Conservation (phyloP, 2,329 filamentous ascomycete species). For the Aureobasidium melanogenum region DNA sequence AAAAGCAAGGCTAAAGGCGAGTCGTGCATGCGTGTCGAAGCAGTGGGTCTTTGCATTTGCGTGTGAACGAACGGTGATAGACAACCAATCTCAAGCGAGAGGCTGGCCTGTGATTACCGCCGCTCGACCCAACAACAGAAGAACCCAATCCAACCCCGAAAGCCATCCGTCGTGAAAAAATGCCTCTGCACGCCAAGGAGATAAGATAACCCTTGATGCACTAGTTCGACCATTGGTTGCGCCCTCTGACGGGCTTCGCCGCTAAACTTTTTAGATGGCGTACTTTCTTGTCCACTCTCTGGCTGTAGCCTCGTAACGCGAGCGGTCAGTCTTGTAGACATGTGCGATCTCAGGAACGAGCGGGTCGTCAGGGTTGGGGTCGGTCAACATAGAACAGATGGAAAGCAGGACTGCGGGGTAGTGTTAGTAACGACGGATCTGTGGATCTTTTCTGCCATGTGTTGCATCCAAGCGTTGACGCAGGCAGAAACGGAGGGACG, state of each 20-base stretch:
- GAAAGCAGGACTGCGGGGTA: conserved; percentile 70
- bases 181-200: background rate
- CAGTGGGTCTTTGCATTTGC: background rate
- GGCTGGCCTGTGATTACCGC: background rate
- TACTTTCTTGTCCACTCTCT: conserved; percentile 99
- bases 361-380: conserved; percentile 98
- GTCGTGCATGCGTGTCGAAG: conserved; percentile 1
- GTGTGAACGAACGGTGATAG: background rate
- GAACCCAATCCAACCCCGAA: background rate
- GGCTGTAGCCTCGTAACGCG: conserved; percentile 91
- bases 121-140: background rate
- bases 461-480: background rate
- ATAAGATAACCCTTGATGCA: background rate
- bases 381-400: conserved; percentile 99
- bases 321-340: conserved; percentile 98
- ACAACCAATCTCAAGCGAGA: background rate
- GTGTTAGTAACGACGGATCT: conserved; percentile 17
- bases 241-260: background rate
- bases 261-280: conserved; percentile 58
- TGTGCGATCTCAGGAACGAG: conserved; percentile 98
- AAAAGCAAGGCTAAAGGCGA: conserved; percentile 8
- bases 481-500: background rate
- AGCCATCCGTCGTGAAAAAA: conserved; percentile 6
- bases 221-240: background rate
- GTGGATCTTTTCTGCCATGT: background rate